Evolutionary conservation across 331 rosid species (phyloP).

Genomic region (Rosa hybrid): DNA sequence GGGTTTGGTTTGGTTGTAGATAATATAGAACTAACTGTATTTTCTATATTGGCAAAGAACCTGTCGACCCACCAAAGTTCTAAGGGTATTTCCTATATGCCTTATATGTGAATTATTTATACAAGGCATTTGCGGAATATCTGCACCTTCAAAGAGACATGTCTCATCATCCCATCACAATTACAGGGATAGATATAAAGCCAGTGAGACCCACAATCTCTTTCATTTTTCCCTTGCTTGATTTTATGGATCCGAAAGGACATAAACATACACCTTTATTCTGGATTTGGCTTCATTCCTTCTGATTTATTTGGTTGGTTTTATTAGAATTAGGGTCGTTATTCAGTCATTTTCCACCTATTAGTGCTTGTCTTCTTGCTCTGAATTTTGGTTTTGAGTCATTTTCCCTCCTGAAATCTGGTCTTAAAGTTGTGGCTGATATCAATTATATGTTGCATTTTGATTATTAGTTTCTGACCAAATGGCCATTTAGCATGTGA

Average conservation of each 20-base stretch:
- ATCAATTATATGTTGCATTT: conserved; percentile 22
- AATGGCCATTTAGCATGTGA: conserved; percentile 26
- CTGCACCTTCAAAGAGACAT: conserved; percentile 36
- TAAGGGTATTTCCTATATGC: too few relatives aligned
- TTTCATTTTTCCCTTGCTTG: conserved; percentile 23
- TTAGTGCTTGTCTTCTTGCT: conserved; percentile 45
- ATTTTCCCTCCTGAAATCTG: conserved; percentile 6
- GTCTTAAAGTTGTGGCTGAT: conserved; percentile 36
- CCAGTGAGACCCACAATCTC: conserved; percentile 43
- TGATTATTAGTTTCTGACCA: conserved; percentile 35
- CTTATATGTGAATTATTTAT: background rate
- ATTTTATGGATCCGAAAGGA: conserved; percentile 35
- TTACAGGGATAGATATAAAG: conserved; percentile 34
- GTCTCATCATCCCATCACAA: conserved; percentile 47
- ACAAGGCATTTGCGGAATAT: conserved; percentile 28
- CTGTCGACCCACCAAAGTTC: background rate
- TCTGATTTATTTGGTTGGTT: conserved; percentile 14
- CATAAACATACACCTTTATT: conserved; percentile 32
- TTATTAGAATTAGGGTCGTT: conserved; percentile 38
- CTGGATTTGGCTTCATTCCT: conserved; percentile 36
- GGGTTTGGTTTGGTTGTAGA: background rate
- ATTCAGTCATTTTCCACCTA: conserved; percentile 47
- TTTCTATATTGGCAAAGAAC: background rate
- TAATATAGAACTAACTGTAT: background rate
- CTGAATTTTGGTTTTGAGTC: background rate